Conservation (phyloP, 1,284 basidiomycete genomes). For the Malassezia sp. region DNA sequence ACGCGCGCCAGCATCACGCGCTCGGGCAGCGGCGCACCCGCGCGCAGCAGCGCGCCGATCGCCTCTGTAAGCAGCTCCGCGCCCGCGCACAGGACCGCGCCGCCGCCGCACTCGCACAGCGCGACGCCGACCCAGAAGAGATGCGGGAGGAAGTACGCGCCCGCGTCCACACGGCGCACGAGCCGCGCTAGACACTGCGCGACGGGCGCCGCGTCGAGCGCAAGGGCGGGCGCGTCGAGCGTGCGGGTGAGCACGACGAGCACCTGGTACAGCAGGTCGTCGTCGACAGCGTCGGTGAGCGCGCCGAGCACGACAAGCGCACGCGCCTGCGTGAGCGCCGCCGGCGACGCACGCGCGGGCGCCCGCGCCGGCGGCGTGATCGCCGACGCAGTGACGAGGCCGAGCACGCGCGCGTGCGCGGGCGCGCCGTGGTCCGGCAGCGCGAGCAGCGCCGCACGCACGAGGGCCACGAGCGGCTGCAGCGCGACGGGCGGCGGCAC, state of each 20-base stretch:
- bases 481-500: neutral
- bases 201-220: neutral
- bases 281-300: neutral
- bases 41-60: neutral
- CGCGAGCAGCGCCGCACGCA: neutral
- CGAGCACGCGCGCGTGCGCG: neutral
- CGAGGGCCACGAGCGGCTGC: neutral
- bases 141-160: neutral
- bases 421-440: neutral
- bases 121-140: conserved; percentile 11
- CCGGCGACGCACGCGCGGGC: too few species aligned
- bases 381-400: too few species aligned
- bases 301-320: neutral
- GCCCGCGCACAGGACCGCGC: neutral
- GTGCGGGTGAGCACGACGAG: neutral
- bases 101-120: neutral
- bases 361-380: neutral
- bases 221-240: neutral
- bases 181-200: neutral
- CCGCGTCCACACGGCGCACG: neutral
- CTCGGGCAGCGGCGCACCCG: neutral
- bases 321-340: neutral
- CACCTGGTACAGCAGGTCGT: too few species aligned
- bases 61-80: neutral
- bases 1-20: neutral